These are phyloP conservation scores for Colletotrichum sp. DNA, from an alignment of 2,329 filamentous ascomycete species.

Conservation along the genomic window DNA sequence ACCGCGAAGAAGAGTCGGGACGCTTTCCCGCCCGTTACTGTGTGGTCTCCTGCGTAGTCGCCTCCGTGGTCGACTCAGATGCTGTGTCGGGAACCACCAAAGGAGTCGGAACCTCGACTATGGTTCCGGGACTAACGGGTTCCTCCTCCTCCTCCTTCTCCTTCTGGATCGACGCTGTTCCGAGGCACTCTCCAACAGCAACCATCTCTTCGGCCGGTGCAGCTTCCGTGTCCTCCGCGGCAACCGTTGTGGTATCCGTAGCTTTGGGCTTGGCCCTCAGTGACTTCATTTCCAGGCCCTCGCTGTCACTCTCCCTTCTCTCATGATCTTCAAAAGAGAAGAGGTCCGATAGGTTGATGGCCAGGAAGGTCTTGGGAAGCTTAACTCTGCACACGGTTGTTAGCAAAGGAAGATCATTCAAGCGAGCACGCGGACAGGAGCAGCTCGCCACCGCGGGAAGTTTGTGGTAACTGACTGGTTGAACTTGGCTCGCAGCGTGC, in stretches of 20 bases:
- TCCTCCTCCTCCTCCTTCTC: background rate
- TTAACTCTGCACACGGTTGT: slow-evolving; percentile 55
- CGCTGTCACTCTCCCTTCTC: slow-evolving; percentile 52
- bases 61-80: background rate
- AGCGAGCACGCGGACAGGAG: background rate
- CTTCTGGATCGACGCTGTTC: background rate
- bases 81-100: background rate
- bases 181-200: slow-evolving; percentile 11
- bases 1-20: background rate
- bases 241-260: background rate
- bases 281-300: slow-evolving; percentile 54
- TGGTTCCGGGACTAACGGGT: background rate
- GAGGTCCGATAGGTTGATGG: slow-evolving; percentile 68
- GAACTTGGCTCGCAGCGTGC: slow-evolving; percentile 93
- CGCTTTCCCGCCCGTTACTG: background rate
- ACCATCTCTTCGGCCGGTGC: slow-evolving; percentile 10
- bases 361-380: slow-evolving; percentile 69
- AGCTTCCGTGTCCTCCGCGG: background rate
- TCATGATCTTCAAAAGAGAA: slow-evolving; percentile 65
- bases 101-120: background rate
- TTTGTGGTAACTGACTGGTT: slow-evolving; percentile 72
- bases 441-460: background rate
- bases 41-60: background rate
- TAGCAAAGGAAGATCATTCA: background rate
- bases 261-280: slow-evolving; percentile 29